Evolutionary conservation across 169 alveolate genomes (phyloP).

Genomic region (Nephromyces sp.): DNA sequence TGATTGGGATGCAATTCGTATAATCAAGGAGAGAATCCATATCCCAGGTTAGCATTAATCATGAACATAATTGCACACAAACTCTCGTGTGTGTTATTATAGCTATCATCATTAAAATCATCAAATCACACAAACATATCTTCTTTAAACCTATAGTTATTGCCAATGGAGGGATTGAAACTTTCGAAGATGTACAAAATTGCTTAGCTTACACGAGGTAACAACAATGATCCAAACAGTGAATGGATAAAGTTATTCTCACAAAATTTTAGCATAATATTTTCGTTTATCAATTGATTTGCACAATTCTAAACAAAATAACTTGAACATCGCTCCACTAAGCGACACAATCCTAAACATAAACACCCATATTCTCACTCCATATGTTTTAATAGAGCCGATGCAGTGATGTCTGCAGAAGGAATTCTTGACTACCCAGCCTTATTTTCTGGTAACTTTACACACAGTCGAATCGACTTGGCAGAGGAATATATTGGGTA

Average conservation of each 20-base stretch:
- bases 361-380: not conserved
- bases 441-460: slow-evolving; percentile 2
- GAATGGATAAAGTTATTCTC: no score
- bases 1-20: slow-evolving; percentile 16
- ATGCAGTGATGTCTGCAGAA: slow-evolving; percentile 40
- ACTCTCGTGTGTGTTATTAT: not conserved
- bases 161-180: slow-evolving; percentile 33
- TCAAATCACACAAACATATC: not conserved
- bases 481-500: not conserved
- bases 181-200: slow-evolving; percentile 18
- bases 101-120: no score
- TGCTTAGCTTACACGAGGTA: slow-evolving; percentile 21
- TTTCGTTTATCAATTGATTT: no score
- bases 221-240: no score
- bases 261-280: no score
- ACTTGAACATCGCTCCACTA: no score
- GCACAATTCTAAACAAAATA: no score
- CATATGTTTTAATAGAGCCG: slow-evolving; percentile 10
- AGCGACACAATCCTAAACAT: no score
- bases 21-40: not conserved
- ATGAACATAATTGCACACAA: not conserved
- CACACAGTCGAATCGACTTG: not conserved
- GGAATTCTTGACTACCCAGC: slow-evolving; percentile 30
- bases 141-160: slow-evolving; percentile 7
- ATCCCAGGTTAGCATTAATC: slow-evolving; percentile 1